phyloP scores from a whole-genome alignment of 768 basidiomycete species.

The Lentinula detonsa region DNA sequence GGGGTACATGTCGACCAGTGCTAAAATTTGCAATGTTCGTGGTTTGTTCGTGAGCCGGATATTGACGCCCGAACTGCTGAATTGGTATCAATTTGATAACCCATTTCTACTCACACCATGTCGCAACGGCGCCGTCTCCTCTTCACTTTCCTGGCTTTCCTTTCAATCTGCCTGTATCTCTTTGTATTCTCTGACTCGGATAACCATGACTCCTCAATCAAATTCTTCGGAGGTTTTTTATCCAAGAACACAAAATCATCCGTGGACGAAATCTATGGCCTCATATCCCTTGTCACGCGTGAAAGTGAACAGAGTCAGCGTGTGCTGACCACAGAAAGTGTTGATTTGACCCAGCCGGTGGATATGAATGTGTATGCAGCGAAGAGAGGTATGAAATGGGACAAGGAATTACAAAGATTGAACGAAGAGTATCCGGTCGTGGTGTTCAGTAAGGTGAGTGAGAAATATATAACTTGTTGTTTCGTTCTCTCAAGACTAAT shows the following conservation, averaged over 20 bases:
- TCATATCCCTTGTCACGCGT: constrained; percentile 60
- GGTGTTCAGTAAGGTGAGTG: constrained; percentile 74
- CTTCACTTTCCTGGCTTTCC: neutral
- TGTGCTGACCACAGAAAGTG: constrained; percentile 28
- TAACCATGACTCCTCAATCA: constrained; percentile 10
- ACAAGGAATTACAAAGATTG: constrained; percentile 32
- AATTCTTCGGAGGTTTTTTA: neutral
- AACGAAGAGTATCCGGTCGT: constrained; percentile 55
- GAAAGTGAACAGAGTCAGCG: constrained; percentile 31
- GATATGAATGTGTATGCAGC: constrained; percentile 50
- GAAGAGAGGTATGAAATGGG: constrained; percentile 38
- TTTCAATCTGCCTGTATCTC: neutral
- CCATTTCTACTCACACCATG: neutral
- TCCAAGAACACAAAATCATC: neutral
- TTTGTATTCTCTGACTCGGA: constrained; percentile 27
- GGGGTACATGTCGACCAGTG: too few relatives aligned
- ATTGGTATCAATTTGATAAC: neutral
- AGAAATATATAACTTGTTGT: neutral
- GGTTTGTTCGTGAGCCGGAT: too few relatives aligned
- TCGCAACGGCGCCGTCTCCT: neutral
- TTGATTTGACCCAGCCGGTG: constrained; percentile 44
- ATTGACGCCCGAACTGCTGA: too few relatives aligned
- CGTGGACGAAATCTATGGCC: constrained; percentile 62
- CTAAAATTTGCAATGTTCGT: too few relatives aligned
- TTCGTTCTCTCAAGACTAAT: neutral